phyloP scores from a whole-genome alignment of 176 grass and related monocot species.

The Carex pumila region DNA sequence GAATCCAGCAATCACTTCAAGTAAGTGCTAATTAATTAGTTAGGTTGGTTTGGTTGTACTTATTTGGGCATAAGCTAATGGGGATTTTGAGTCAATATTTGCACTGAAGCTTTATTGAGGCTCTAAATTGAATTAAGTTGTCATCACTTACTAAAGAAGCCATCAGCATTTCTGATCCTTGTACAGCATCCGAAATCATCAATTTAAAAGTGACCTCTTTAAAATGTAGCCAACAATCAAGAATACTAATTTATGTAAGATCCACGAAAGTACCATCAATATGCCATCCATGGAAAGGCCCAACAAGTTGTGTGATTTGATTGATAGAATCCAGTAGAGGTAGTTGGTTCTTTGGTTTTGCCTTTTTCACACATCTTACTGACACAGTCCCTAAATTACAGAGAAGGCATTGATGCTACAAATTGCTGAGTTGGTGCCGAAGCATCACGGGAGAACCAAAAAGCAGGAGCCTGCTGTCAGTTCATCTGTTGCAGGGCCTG shows the following conservation, averaged over 20 bases:
- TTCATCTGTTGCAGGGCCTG: conserved; percentile 27
- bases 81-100: background rate
- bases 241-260: background rate
- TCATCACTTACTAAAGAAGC: background rate
- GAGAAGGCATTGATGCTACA: conserved; percentile 83
- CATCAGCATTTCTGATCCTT: background rate
- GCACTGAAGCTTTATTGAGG: background rate
- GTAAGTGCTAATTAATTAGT: conserved; percentile 27
- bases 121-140: background rate
- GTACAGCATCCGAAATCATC: background rate
- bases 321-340: background rate
- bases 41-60: background rate
- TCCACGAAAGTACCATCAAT: background rate
- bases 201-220: background rate
- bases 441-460: conserved; percentile 83
- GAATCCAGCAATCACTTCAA: conserved; percentile 75
- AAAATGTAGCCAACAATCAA: background rate
- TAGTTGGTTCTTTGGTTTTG: background rate
- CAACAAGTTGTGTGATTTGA: background rate
- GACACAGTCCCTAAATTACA: conserved; percentile 22
- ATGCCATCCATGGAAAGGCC: background rate
- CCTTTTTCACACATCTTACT: background rate
- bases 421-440: conserved; percentile 80
- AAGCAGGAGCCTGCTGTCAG: conserved; percentile 49
- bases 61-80: background rate